phyloP scores from a whole-genome alignment of 495 filamentous ascomycete genomes.

The Neurospora africana region DNA sequence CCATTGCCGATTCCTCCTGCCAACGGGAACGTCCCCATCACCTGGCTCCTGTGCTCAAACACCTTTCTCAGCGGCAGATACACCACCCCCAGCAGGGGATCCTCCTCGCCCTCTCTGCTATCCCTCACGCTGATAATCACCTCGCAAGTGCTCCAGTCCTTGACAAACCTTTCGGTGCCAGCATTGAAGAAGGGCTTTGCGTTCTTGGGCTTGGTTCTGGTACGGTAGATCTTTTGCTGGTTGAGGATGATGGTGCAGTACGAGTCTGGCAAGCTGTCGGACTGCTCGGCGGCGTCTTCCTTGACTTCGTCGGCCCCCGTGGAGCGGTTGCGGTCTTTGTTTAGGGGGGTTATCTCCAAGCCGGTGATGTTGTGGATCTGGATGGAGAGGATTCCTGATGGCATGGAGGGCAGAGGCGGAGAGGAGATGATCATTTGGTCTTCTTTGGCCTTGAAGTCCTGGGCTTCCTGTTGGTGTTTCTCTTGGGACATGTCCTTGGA shows the following conservation, averaged over 20 bases:
- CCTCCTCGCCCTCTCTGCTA: conserved; percentile 50
- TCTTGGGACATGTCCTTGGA: conserved; percentile 41
- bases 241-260: conserved; percentile 65
- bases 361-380: conserved; percentile 67
- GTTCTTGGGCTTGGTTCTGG: conserved; percentile 66
- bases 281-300: conserved; percentile 49
- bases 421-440: conserved; percentile 46
- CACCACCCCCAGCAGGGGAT: conserved; percentile 57
- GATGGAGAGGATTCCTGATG: conserved; percentile 54
- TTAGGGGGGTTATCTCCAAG: conserved; percentile 45
- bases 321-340: conserved; percentile 27
- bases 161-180: conserved; percentile 58
- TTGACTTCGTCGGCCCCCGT: conserved; percentile 28
- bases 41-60: conserved; percentile 46
- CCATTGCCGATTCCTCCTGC: conserved; percentile 61
- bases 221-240: conserved; percentile 58
- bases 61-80: conserved; percentile 50
- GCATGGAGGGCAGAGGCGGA: conserved; percentile 45
- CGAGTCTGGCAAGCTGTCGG: conserved; percentile 50
- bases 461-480: conserved; percentile 49
- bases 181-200: conserved; percentile 71
- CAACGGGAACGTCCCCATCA: conserved; percentile 50
- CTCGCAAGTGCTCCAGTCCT: conserved; percentile 55
- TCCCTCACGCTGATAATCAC: conserved; percentile 58
- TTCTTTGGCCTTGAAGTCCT: conserved; percentile 45